Percentiles rank a stretch among this genome's conserved stretches.
Conservation (phyloP, 2,329 filamentous ascomycete genomes). For the Colletotrichum sp. region DNA sequence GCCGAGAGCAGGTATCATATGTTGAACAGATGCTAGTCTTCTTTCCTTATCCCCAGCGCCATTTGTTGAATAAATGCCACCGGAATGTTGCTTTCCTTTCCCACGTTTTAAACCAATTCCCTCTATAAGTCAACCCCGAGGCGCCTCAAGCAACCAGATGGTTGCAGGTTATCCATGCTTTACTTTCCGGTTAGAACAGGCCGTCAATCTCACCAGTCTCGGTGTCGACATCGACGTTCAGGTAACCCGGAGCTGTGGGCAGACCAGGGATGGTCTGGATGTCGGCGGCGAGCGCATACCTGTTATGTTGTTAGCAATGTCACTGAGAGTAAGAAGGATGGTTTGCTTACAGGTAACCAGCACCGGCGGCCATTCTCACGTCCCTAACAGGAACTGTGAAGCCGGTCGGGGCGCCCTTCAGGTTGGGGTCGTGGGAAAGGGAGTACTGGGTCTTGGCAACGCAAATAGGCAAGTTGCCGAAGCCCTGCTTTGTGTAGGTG, state of each 20-base stretch:
- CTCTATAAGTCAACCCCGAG: neutral
- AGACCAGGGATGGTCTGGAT: conserved; percentile 98
- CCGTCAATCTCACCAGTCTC: conserved; percentile 89
- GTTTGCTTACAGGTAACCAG: conserved; percentile 79
- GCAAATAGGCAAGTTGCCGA: conserved; percentile 92
- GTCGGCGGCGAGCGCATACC: conserved; percentile 92
- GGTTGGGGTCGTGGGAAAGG: conserved; percentile 86
- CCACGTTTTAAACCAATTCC: neutral
- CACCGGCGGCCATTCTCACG: conserved; percentile 91
- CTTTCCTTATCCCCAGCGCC: conserved; percentile 21
- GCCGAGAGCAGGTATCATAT: conserved; percentile 22
- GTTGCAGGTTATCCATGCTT: neutral
- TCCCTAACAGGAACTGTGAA: conserved; percentile 96
- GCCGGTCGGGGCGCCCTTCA: conserved; percentile 94
- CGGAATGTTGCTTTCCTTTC: conserved; percentile 8
- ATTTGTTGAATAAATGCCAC: conserved; percentile 26
- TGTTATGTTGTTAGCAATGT: conserved; percentile 44
- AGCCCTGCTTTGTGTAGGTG: conserved; percentile 90
- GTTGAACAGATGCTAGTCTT: conserved; percentile 23
- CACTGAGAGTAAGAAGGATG: conserved; percentile 7
- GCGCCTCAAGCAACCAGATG: neutral
- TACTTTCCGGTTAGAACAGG: conserved; percentile 70
- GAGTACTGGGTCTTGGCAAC: conserved; percentile 99
- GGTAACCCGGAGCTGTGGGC: conserved; percentile 91
- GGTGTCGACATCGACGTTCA: conserved; percentile 86